Conservation (phyloP, 129 eudicot species). For the Arctium minus region DNA sequence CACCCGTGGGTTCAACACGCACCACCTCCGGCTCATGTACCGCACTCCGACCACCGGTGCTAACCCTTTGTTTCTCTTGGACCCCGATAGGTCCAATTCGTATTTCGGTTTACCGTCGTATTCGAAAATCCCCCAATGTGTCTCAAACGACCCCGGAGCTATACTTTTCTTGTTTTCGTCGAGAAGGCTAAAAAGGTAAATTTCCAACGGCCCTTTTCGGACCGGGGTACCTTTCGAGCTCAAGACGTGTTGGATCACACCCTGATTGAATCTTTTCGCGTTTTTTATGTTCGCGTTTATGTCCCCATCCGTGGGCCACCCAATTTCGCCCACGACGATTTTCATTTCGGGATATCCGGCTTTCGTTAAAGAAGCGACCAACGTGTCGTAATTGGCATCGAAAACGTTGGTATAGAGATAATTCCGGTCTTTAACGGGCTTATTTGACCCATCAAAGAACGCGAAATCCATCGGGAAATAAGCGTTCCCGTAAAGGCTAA, state of each 20-base stretch:
- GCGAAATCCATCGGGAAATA: constrained; percentile 77
- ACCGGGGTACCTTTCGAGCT: constrained; percentile 71
- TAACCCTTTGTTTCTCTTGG: constrained; percentile 32
- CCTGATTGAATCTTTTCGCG: constrained; percentile 73
- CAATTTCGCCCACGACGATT: constrained; percentile 76
- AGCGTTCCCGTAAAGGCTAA: constrained; percentile 59
- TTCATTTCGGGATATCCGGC: constrained; percentile 82
- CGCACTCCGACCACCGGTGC: constrained; percentile 54
- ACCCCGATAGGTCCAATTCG: constrained; percentile 55
- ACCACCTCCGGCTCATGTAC: constrained; percentile 68
- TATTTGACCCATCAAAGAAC: constrained; percentile 67
- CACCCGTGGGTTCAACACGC: constrained; percentile 62
- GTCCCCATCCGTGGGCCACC: constrained; percentile 98
- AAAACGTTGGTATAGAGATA: constrained; percentile 67
- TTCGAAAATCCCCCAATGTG: constrained; percentile 95
- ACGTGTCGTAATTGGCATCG: constrained; percentile 86
- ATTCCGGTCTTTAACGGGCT: constrained; percentile 51
- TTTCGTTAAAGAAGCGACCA: constrained; percentile 61
- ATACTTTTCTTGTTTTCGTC: constrained; percentile 76
- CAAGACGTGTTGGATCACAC: constrained; percentile 51
- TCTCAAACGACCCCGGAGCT: constrained; percentile 85
- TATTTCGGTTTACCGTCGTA: constrained; percentile 88
- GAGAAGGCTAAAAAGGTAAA: constrained; percentile 70
- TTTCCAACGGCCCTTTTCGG: constrained; percentile 52
- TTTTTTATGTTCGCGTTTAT: constrained; percentile 49